Evolutionary conservation across 306 rosid genomes (phyloP), one percentile per base, ranked within the genome.

Genomic region (Arachis hypogaea): DNA sequence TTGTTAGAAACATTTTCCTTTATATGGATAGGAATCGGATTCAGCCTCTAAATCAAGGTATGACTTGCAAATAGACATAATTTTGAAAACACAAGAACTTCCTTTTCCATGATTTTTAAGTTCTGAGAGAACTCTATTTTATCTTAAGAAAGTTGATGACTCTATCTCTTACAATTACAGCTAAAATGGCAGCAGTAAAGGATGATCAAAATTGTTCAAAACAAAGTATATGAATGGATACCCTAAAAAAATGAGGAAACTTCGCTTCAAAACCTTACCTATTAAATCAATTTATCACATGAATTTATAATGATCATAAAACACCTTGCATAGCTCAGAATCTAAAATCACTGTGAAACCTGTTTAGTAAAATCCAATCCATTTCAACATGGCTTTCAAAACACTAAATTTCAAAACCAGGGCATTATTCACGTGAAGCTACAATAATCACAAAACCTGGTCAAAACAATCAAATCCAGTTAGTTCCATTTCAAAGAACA

Each of bases 341-440:
- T 43, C 50, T 9, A 57, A 11, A 40, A 16, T 43, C 7, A 56
- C 44, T 6, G 33, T 51, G 9, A 47, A 74, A 63, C 51, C 38
- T n/a, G 38, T 46, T 41, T 58, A 22, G 43, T 55, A 38, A 14
- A 70, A 41, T 59, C 47, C 51, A 65, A 2, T 63, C 42, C 41
- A 22, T 12, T 63, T 36, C 11, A 47, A 69, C 41, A 18, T 1
- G 55, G 51, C 68, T 42, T 62, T 28, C 45, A 65, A 3, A 43
- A 62, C 11, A 42, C n/a, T 12, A 45, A 4, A 30, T 62, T 68
- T 54, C 60, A 75, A 54, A 75, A 16, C 69, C 16, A 79, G 66
- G 12, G 47, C 68, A 67, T 7, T 46, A 5, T n/a, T n/a, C 49
- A 71, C 16, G 60, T 54, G 11, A 71, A 71, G 16, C 18, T 38